Evolutionary conservation across 2,329 filamentous ascomycete species (phyloP).

Genomic region (Xylaria sp.): DNA sequence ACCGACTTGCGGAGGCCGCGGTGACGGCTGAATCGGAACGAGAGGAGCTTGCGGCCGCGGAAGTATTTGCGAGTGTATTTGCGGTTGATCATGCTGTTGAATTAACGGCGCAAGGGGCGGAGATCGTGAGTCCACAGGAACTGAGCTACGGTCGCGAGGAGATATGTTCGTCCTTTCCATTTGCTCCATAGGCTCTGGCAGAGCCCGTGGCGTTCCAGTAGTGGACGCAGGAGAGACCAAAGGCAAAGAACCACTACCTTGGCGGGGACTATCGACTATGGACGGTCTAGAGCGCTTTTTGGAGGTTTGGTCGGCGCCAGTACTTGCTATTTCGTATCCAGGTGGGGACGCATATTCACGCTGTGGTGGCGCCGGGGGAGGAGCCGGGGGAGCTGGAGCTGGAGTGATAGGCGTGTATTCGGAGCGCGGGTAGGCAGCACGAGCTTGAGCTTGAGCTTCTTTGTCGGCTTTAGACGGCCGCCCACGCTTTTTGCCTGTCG

Average conservation of each 20-base stretch:
- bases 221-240: conserved; percentile 48
- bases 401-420: conserved; percentile 51
- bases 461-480: conserved; percentile 60
- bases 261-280: conserved; percentile 46
- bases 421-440: conserved; percentile 47
- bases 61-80: conserved; percentile 43
- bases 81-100: conserved; percentile 44
- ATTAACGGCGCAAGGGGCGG: conserved; percentile 45
- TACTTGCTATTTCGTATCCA: conserved; percentile 49
- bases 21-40: conserved; percentile 44
- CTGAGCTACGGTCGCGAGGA: conserved; percentile 45
- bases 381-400: conserved; percentile 47
- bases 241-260: conserved; percentile 43
- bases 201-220: conserved; percentile 48
- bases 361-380: conserved; percentile 37
- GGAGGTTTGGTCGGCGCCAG: conserved; percentile 42
- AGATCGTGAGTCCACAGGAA: conserved; percentile 45
- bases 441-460: conserved; percentile 52
- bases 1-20: conserved; percentile 42
- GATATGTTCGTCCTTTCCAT: conserved; percentile 48
- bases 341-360: conserved; percentile 51
- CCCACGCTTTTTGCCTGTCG: conserved; percentile 57
- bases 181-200: conserved; percentile 48
- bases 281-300: conserved; percentile 45
- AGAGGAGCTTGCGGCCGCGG: conserved; percentile 43